Conservation (phyloP, 306 rosid species). For the Alnus glutinosa region DNA sequence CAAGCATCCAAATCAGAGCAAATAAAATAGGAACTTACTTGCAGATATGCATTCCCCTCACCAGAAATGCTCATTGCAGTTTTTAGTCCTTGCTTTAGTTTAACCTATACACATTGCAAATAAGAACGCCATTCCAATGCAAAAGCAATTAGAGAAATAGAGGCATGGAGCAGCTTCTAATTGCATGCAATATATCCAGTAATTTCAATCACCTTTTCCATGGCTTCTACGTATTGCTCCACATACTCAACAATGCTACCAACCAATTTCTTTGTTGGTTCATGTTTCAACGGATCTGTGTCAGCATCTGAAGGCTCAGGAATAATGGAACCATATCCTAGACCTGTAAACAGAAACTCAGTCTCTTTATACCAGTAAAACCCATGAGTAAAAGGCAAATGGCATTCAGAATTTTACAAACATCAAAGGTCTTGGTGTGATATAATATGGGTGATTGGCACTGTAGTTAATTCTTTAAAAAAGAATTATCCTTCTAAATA, state of each 20-base stretch:
- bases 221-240: constrained; percentile 79
- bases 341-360: constrained; percentile 51
- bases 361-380: neutral
- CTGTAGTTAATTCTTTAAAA: neutral
- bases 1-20: constrained; percentile 3
- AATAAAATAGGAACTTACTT: constrained; percentile 47
- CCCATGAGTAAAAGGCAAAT: neutral
- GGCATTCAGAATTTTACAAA: neutral
- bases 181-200: constrained; percentile 1
- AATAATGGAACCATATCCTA: constrained; percentile 75
- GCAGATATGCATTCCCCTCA: constrained; percentile 88
- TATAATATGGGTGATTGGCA: neutral
- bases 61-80: constrained; percentile 83
- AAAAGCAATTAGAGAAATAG: constrained; percentile 8
- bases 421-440: neutral
- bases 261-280: constrained; percentile 56
- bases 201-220: constrained; percentile 75
- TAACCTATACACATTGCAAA: constrained; percentile 55
- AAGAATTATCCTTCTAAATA: neutral
- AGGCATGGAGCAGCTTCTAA: neutral
- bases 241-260: constrained; percentile 61
- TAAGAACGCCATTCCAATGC: constrained; percentile 14
- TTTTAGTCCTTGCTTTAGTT: constrained; percentile 91
- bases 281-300: constrained; percentile 39
- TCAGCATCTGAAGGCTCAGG: constrained; percentile 48